Evolutionary conservation across 805 yeast genomes (phyloP), one percentile per base, ranked within the genome.

Genomic region (Starmerella stigmatis): DNA sequence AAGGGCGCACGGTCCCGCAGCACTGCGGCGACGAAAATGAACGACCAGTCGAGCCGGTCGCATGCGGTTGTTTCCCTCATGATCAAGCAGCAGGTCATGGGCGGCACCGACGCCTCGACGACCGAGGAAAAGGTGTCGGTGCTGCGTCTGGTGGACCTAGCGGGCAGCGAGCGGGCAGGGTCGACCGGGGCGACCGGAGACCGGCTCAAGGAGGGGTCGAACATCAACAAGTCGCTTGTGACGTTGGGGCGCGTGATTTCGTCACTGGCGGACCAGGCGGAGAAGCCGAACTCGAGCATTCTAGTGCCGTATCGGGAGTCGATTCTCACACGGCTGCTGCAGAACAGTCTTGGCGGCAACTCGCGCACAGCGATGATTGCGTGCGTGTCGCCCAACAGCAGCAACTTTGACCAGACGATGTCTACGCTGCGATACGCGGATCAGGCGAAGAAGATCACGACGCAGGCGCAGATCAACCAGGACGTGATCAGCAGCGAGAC

Each of bases 281-380:
- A 38, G 46, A 22, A 38, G 33, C 29, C 51, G 47, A 26, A 20
- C n/a, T 12, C 42, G 10, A 4, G 15, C 5, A 25, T 37, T 5
- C 61, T 75, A 13, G 71, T 78, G 1, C 89, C 89, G 0, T 81
- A 79, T 55, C 67, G 94, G 50, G 94, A 84, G 53, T 81, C 94
- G 0, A 68, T 72, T 0, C 64, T 84, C 44, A 84, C 94, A 0
- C 80, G 88, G 75, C 64, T 84, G 2, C 65, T 84, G 50, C 79
- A 78, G 56, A 89, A 82, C 53, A 77, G 76, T 48, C 64, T 85
- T 29, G 86, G 92, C 1, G 95, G 95, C 1, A 81, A 82, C 57
- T 79, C 92, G n/a, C 82, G 81, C 57, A 86, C 94, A 0, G 79
- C 80, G 1, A 76, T 86, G 81, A 73, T 86, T n/a, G 92, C 92